phyloP scores from a whole-genome alignment of 176 grass and related monocot species.

The Aechmea fasciata region DNA sequence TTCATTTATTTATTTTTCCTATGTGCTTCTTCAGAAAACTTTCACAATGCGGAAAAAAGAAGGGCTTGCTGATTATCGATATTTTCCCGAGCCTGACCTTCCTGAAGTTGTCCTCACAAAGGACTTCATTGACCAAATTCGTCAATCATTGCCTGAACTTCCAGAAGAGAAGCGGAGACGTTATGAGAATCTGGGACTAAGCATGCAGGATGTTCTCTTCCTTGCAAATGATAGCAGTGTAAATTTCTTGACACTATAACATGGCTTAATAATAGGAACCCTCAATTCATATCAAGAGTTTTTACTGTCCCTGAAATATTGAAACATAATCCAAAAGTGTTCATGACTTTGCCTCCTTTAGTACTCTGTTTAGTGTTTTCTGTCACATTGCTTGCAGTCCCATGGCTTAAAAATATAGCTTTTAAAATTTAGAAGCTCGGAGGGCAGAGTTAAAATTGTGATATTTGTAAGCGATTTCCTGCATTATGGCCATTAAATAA shows the following conservation, averaged over 20 bases:
- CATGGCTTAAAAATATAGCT: too few species aligned
- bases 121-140: conserved; percentile 65
- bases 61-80: conserved; percentile 92
- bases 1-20: conserved; percentile 8
- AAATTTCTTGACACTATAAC: conserved; percentile 4
- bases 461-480: too few species aligned
- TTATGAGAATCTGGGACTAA: conserved; percentile 77
- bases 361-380: too few species aligned
- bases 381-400: too few species aligned
- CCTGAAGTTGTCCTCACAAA: conserved; percentile 72
- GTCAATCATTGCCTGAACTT: conserved; percentile 67
- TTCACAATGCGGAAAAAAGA: conserved; percentile 96
- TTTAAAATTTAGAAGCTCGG: too few species aligned
- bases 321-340: too few species aligned
- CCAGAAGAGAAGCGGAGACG: conserved; percentile 92
- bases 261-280: too few species aligned
- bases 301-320: too few species aligned
- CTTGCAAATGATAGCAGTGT: conserved; percentile 90
- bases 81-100: conserved; percentile 95
- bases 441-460: too few species aligned
- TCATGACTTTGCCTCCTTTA: too few species aligned
- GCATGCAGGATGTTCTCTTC: conserved; percentile 95
- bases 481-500: too few species aligned
- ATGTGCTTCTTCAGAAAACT: conserved; percentile 58
- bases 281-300: too few species aligned